Conservation (phyloP, 2,329 filamentous ascomycete species). For the Arthrocladium fulminans region DNA sequence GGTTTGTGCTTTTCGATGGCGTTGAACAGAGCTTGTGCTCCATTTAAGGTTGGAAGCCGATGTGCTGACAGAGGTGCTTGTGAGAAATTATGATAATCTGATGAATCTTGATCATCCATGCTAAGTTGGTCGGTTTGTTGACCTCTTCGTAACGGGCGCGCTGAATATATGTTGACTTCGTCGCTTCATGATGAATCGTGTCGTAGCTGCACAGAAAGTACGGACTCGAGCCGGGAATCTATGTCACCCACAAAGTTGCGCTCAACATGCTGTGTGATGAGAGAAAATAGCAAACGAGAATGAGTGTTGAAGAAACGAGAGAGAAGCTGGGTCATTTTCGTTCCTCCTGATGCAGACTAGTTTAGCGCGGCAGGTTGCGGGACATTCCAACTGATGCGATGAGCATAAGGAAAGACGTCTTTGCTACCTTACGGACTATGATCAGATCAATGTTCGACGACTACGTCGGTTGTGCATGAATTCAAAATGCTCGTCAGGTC, state of each 20-base stretch:
- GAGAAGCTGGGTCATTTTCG: no score
- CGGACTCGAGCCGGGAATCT: neutral
- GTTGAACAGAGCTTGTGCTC: conserved; percentile 55
- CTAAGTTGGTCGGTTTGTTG: conserved; percentile 38
- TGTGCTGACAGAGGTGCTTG: conserved; percentile 31
- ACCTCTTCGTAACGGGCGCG: neutral
- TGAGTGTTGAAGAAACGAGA: no score
- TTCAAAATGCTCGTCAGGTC: no score
- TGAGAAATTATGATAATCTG: conserved; percentile 51
- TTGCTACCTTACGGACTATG: no score
- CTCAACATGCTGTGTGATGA: neutral
- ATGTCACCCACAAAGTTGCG: neutral
- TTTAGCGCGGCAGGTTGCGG: no score
- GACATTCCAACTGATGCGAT: no score
- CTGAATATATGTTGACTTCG: neutral
- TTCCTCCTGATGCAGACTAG: no score
- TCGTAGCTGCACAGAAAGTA: neutral
- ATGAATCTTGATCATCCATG: conserved; percentile 43
- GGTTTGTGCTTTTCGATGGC: conserved; percentile 20
- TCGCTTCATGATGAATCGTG: neutral
- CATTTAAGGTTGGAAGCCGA: conserved; percentile 67
- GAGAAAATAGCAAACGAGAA: neutral
- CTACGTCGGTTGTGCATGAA: no score
- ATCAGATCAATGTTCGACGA: no score
- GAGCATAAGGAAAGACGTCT: no score